A percentile compares a stretch with the other conserved stretches of the same genome.
These are phyloP conservation scores for Biscutella auriculata DNA, from an alignment of 441 rosid species.

Conservation along the genomic window DNA sequence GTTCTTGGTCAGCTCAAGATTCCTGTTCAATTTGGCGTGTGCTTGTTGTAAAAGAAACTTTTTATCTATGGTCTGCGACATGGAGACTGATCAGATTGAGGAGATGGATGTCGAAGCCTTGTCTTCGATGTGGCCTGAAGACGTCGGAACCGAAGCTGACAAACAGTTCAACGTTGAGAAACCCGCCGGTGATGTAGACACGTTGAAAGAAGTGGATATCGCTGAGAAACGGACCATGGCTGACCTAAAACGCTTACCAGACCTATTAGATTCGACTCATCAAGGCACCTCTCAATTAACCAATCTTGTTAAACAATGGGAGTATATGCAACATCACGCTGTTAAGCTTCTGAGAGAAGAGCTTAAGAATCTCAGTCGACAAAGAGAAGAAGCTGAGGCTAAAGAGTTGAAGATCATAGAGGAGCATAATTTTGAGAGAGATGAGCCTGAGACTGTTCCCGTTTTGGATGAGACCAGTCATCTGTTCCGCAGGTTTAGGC, in stretches of 20 bases:
- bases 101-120: conserved; percentile 83
- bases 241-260: conserved; percentile 54
- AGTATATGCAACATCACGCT: conserved; percentile 66
- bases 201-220: conserved; percentile 74
- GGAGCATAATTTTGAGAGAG: conserved; percentile 65
- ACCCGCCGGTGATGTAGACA: conserved; percentile 73
- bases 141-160: conserved; percentile 51
- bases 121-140: conserved; percentile 97
- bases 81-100: conserved; percentile 56
- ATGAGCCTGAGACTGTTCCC: conserved; percentile 39
- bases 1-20: conserved; percentile 8
- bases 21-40: conserved; percentile 7
- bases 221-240: conserved; percentile 30
- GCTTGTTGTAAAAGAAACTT: conserved; percentile 10
- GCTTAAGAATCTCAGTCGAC: conserved; percentile 58
- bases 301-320: conserved; percentile 78
- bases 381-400: conserved; percentile 75
- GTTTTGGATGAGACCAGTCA: conserved; percentile 49
- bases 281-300: conserved; percentile 77
- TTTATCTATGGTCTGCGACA: conserved; percentile 34
- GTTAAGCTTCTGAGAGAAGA: conserved; percentile 73
- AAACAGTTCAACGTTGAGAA: conserved; percentile 84
- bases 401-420: conserved; percentile 76
- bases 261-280: conserved; percentile 49
- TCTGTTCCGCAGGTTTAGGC: conserved; percentile 30